Percentiles rank a stretch among this genome's conserved stretches.
These are phyloP conservation scores for Angophora floribunda DNA, from an alignment of 345 rosid genomes.

Conservation along the genomic window DNA sequence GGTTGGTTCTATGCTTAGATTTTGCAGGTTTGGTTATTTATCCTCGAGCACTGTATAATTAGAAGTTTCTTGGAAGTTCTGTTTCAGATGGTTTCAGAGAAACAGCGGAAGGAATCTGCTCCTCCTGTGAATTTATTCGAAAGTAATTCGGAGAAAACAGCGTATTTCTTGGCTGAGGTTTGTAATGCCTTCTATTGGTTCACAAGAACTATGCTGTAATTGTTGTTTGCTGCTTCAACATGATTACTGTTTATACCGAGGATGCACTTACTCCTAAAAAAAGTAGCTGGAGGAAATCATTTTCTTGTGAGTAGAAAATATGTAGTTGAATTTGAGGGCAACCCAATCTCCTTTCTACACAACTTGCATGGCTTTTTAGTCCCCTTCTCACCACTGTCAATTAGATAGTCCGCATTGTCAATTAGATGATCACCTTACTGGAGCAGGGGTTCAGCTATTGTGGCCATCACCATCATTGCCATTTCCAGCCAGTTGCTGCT, in stretches of 20 bases:
- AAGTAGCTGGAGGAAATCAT: not conserved
- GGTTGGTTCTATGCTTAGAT: conserved; percentile 39
- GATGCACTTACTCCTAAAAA: not conserved
- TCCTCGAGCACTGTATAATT: not conserved
- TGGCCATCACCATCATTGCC: not conserved
- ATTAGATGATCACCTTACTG: not conserved
- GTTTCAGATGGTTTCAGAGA: conserved; percentile 84
- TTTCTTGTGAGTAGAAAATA: not conserved
- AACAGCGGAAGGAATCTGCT: conserved; percentile 91
- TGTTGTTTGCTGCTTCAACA: not conserved
- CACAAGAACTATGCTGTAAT: not conserved
- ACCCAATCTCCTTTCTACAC: not conserved
- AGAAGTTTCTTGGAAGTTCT: not conserved
- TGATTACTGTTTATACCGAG: not conserved
- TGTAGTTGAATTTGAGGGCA: not conserved
- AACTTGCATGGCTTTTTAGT: not conserved
- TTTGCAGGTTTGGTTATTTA: not conserved
- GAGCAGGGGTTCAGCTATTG: not conserved
- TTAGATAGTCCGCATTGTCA: not conserved
- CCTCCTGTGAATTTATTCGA: conserved; percentile 68
- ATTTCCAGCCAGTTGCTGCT: not conserved
- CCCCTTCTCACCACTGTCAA: not conserved
- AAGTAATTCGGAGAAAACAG: conserved; percentile 52
- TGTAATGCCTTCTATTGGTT: conserved; percentile 7
- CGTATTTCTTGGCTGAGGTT: conserved; percentile 87